Base-by-base conservation (phyloP, 1,139 yeast species). In the Yamadazyma triangularis region DNA sequence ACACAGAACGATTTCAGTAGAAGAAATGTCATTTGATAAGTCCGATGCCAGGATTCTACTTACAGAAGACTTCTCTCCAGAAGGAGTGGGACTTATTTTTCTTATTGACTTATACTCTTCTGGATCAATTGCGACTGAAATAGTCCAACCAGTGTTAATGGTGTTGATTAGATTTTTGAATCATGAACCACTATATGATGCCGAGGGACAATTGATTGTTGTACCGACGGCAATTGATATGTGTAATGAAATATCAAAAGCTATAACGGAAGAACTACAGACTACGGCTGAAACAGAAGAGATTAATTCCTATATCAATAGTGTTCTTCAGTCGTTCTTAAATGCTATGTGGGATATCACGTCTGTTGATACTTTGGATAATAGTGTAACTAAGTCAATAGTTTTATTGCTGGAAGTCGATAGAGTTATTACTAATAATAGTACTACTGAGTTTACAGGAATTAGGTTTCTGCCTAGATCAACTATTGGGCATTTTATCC, bases 51-150 rank as follows among this genome's bases (percentile, higher is more conserved):
- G 34, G 26, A 27, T 42, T 15, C 30, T 43, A 4, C 32, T 59
- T 15, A 50, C 63, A 3, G 67, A 61, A 33, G 64, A 57, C 34
- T 39, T 63, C 10, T 58, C 65, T 13, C 68, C 69, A 4, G 62
- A 57, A 28, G 59, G 56, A 28, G 47, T 64, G 7, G 57, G 64
- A 8, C 35, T 61, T 2, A 40, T 60, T 8, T 39, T 51, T 13
- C 39, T 55, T 8, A 41, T 52, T 7, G 43, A 39, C 27, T 42
- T 54, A 8, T 58, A 59, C 41, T 34, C 56, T 4, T 23, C 28
- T 4, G 26, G 27, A 28, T 42, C 21, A 34, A 42, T 13, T 28
- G 31, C 23, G 9, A 14, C 15, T 18, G 25, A 34, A 8, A 13
- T 14, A 4, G 13, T 24, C 4, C 35, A 31, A 13, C 25, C 40